Evolutionary conservation across 108 stramenopile genomes (phyloP).

Genomic region (Discostella pseudostelligera): DNA sequence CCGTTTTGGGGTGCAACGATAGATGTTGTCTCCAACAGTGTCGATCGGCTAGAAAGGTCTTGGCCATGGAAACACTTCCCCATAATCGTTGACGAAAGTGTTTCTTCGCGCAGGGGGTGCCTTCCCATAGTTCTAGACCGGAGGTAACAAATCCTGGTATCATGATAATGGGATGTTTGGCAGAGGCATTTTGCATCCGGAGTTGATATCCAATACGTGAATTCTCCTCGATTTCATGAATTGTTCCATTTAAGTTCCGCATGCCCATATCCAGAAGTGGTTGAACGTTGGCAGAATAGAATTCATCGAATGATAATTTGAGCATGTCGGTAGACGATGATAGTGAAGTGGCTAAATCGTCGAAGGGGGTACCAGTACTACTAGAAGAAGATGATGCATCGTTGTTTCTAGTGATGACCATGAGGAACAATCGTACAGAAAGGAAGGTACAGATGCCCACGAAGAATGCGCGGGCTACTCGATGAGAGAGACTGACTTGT

Average conservation of each 20-base stretch:
- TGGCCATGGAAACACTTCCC: conserved; percentile 71
- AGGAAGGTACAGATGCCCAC: no score
- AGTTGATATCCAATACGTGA: conserved; percentile 31
- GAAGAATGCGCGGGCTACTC: no score
- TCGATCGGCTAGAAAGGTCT: conserved; percentile 65
- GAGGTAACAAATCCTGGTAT: conserved; percentile 88
- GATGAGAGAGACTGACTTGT: no score
- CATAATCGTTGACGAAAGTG: conserved; percentile 86
- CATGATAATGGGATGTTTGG: conserved; percentile 81
- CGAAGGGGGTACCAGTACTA: not conserved
- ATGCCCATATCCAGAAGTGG: conserved; percentile 29
- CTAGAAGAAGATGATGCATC: no score
- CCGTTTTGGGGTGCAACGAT: conserved; percentile 73
- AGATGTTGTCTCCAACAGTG: conserved; percentile 83
- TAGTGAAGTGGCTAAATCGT: not conserved
- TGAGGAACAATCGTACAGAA: no score
- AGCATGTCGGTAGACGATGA: no score
- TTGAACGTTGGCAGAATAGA: conserved; percentile 29
- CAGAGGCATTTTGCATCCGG: conserved; percentile 40
- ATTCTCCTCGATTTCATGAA: conserved; percentile 15
- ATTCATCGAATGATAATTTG: conserved; percentile 34
- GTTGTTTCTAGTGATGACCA: no score
- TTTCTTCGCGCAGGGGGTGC: conserved; percentile 68
- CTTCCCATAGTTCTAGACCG: conserved; percentile 89
- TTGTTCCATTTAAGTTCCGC: conserved; percentile 21